Conservation (phyloP, 108 stramenopile genomes). For the Cyclotella choctawhatcheeana region DNA sequence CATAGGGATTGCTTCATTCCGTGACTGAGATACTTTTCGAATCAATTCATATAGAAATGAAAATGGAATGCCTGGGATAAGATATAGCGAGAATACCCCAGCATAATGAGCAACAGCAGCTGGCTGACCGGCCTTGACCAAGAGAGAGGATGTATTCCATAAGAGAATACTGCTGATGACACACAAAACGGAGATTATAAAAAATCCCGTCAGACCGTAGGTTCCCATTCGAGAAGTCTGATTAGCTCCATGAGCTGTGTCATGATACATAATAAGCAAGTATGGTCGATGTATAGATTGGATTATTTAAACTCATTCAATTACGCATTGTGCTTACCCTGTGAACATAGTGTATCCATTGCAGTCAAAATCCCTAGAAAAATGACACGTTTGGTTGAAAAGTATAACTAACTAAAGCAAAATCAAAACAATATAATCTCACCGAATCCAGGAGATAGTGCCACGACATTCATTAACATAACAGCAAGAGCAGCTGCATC, state of each 20-base stretch:
- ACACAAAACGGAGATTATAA: slow-evolving; percentile 26
- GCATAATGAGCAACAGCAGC: slow-evolving; percentile 23
- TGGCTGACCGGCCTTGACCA: slow-evolving; percentile 34
- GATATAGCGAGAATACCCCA: slow-evolving; percentile 28
- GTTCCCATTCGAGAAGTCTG: slow-evolving; percentile 50
- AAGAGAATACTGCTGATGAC: slow-evolving; percentile 12
- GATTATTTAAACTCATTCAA: too few relatives aligned
- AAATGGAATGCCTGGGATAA: slow-evolving; percentile 53
- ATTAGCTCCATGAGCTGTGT: slow-evolving; percentile 52
- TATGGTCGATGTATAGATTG: too few relatives aligned
- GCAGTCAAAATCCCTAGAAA: slow-evolving; percentile 36
- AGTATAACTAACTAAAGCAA: background rate
- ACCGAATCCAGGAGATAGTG: slow-evolving; percentile 47
- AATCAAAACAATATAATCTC: slow-evolving; percentile 7
- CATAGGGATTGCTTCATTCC: slow-evolving; percentile 52
- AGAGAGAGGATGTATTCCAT: slow-evolving; percentile 19
- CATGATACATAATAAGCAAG: too few relatives aligned
- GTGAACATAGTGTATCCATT: slow-evolving; percentile 50
- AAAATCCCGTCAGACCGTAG: slow-evolving; percentile 37
- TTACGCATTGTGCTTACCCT: slow-evolving; percentile 9
- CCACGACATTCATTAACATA: slow-evolving; percentile 45
- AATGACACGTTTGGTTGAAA: background rate
- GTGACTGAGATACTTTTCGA: slow-evolving; percentile 41
- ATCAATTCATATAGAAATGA: slow-evolving; percentile 42
- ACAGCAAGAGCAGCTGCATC: slow-evolving; percentile 56